These are phyloP conservation scores for Helminthosporium solani DNA, from an alignment of 2,329 filamentous ascomycete genomes.

Conservation along the genomic window DNA sequence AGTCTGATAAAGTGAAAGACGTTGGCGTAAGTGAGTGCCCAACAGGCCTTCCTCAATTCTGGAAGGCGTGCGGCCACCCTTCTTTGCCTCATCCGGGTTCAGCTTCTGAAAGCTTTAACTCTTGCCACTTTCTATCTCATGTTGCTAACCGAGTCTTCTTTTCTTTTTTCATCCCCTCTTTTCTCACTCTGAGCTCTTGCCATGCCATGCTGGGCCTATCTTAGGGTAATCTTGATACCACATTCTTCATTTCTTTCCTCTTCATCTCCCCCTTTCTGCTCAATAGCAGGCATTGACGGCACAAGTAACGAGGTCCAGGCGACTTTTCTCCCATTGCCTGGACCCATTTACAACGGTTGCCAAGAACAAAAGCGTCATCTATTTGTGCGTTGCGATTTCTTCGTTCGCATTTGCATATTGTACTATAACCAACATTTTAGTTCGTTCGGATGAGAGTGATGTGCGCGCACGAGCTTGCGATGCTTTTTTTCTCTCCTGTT, in stretches of 20 bases:
- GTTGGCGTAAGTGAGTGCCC: neutral
- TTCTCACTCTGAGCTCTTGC: too few species aligned
- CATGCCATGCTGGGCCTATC: too few species aligned
- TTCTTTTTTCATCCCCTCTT: too few species aligned
- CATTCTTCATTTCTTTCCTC: too few species aligned
- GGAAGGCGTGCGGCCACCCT: neutral
- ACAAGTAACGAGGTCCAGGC: neutral
- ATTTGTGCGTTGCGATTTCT: constrained; percentile 1
- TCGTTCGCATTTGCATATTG: neutral
- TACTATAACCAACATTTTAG: constrained; percentile 4
- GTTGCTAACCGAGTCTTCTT: neutral
- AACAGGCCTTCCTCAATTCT: neutral
- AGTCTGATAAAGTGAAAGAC: too few species aligned
- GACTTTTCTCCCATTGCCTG: neutral
- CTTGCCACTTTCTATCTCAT: neutral
- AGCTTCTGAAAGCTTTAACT: neutral
- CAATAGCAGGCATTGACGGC: neutral
- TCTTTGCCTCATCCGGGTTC: neutral
- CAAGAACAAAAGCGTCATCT: constrained; percentile 1
- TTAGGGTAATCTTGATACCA: too few species aligned
- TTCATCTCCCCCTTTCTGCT: neutral
- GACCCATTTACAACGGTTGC: neutral
- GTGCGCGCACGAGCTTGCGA: too few species aligned
- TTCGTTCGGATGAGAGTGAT: too few species aligned
- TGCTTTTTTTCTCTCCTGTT: too few species aligned